Evolutionary conservation across 2,329 filamentous ascomycete species (phyloP).

Genomic region (Monascus ruber): DNA sequence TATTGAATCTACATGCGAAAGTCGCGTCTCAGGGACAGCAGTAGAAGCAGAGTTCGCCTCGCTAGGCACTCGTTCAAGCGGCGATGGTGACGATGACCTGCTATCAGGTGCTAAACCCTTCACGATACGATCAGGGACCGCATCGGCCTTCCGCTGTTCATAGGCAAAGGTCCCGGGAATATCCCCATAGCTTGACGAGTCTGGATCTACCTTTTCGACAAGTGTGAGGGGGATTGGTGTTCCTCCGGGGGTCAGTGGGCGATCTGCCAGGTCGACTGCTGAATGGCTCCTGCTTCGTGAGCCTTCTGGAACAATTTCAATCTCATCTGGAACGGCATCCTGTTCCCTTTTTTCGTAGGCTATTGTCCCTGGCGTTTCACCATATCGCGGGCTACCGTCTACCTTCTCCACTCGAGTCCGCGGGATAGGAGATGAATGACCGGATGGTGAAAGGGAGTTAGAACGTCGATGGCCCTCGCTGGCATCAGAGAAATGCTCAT

Average conservation of each 20-base stretch:
- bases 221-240: constrained; percentile 47
- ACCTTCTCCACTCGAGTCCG: constrained; percentile 53
- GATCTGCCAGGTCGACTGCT: constrained; percentile 30
- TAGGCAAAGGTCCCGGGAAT: constrained; percentile 50
- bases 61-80: constrained; percentile 9
- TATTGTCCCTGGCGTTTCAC: constrained; percentile 50
- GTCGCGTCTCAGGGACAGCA: constrained; percentile 32
- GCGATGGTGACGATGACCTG: constrained; percentile 4
- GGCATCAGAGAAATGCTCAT: constrained; percentile 57
- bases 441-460: constrained; percentile 25
- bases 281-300: constrained; percentile 31
- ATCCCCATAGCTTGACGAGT: constrained; percentile 47
- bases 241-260: constrained; percentile 40
- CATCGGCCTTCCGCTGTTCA: constrained; percentile 46
- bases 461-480: constrained; percentile 41
- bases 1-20: constrained; percentile 33
- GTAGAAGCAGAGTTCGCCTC: constrained; percentile 6
- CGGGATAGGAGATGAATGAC: constrained; percentile 44
- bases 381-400: constrained; percentile 47
- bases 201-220: constrained; percentile 50
- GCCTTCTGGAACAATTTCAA: constrained; percentile 45
- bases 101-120: constrained; percentile 34
- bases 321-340: constrained; percentile 53
- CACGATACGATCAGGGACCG: constrained; percentile 46
- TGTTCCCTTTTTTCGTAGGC: constrained; percentile 47